Percentiles rank a stretch among this genome's conserved stretches.
Conservation (phyloP, 1,284 basidiomycete species). For the Cutaneotrichosporon spelunceum region DNA sequence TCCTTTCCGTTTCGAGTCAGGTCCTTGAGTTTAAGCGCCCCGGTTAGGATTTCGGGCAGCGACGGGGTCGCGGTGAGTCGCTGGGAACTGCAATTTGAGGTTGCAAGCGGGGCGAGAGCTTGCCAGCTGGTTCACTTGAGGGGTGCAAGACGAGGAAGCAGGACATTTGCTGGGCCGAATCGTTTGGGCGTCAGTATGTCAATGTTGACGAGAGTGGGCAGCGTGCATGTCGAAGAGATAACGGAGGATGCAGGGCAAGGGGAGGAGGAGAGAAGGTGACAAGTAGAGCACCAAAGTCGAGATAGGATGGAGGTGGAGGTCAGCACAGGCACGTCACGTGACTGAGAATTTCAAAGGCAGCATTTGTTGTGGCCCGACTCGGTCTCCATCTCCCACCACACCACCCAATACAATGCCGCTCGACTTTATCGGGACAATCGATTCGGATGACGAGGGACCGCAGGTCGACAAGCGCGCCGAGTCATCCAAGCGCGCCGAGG, state of each 20-base stretch:
- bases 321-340: slow-evolving; percentile 4
- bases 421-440: slow-evolving; percentile 52
- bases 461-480: slow-evolving; percentile 26
- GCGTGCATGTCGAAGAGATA: neutral
- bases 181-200: neutral
- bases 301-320: neutral
- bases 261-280: neutral
- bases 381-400: neutral
- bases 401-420: slow-evolving; percentile 27
- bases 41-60: neutral
- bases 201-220: neutral
- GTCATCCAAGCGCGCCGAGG: slow-evolving; percentile 21
- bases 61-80: neutral
- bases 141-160: neutral
- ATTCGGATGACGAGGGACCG: slow-evolving; percentile 51
- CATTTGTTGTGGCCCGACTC: neutral
- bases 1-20: neutral
- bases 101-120: neutral
- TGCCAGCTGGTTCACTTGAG: neutral
- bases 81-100: neutral
- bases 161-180: neutral
- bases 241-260: neutral
- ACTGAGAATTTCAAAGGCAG: slow-evolving; percentile 19
- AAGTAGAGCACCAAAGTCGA: too few relatives aligned
- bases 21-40: neutral